Evolutionary conservation across 2,329 filamentous ascomycete genomes (phyloP).

Genomic region (Trichoderma guizhouense): DNA sequence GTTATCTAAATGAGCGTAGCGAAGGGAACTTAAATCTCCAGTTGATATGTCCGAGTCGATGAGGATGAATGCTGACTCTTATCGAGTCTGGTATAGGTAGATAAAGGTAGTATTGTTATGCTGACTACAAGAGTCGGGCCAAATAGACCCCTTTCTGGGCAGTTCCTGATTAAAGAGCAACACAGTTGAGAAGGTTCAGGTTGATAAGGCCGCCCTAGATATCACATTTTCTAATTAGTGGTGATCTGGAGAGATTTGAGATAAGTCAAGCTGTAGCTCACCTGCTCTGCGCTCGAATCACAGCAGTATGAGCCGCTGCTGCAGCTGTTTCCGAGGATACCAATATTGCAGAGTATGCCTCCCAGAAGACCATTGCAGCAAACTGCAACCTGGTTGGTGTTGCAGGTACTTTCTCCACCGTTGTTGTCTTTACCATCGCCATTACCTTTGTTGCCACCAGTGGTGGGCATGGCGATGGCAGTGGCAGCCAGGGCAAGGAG

Average conservation of each 20-base stretch:
- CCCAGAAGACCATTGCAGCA: neutral
- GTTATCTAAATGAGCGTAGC: neutral
- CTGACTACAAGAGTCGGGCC: neutral
- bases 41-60: neutral
- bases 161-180: neutral
- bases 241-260: neutral
- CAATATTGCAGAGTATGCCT: neutral
- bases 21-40: neutral
- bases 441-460: neutral
- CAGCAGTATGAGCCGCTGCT: neutral
- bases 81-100: neutral
- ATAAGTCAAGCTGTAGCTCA: neutral
- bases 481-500: neutral
- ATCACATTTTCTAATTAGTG: neutral
- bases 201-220: neutral
- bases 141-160: neutral
- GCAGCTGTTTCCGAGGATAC: neutral
- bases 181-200: neutral
- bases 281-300: neutral
- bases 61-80: neutral
- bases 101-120: neutral
- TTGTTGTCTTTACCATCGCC: neutral
- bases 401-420: neutral
- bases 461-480: neutral
- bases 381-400: neutral